phyloP scores from a whole-genome alignment of 306 rosid species.

The Ammopiptanthus mongolicus region DNA sequence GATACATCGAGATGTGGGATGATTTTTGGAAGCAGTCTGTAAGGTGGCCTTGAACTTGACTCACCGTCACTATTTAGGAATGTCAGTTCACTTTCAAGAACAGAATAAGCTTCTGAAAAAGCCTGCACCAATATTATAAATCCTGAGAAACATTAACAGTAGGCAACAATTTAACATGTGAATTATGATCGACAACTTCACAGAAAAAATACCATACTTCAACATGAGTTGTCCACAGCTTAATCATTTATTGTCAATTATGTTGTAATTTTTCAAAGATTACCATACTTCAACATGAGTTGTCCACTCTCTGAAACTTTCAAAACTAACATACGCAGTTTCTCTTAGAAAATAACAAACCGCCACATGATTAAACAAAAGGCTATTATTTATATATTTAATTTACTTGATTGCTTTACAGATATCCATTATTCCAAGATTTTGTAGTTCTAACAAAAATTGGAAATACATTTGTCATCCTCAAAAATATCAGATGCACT shows the following conservation, averaged over 20 bases:
- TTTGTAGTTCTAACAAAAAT: neutral
- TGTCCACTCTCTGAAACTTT: neutral
- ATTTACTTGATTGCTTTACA: neutral
- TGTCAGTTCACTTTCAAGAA: conserved; percentile 63
- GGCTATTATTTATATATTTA: neutral
- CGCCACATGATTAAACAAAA: neutral
- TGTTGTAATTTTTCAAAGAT: neutral
- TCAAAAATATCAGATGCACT: neutral
- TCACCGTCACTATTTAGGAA: conserved; percentile 49
- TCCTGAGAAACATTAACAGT: conserved; percentile 11
- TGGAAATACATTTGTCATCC: neutral
- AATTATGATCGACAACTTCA: neutral
- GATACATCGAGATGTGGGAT: conserved; percentile 65
- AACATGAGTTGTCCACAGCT: too few species aligned
- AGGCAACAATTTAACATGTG: neutral
- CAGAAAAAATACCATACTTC: neutral
- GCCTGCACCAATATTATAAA: conserved; percentile 46
- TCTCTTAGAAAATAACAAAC: neutral
- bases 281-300: neutral
- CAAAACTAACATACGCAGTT: neutral
- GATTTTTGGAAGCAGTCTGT: conserved; percentile 63
- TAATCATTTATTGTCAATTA: neutral
- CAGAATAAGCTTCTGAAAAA: conserved; percentile 76
- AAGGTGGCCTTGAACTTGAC: conserved; percentile 37
- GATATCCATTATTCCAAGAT: neutral